Evolutionary conservation across 371 early-diverging fungal species (phyloP).

Genomic region (Conidiobolus incongruus): DNA sequence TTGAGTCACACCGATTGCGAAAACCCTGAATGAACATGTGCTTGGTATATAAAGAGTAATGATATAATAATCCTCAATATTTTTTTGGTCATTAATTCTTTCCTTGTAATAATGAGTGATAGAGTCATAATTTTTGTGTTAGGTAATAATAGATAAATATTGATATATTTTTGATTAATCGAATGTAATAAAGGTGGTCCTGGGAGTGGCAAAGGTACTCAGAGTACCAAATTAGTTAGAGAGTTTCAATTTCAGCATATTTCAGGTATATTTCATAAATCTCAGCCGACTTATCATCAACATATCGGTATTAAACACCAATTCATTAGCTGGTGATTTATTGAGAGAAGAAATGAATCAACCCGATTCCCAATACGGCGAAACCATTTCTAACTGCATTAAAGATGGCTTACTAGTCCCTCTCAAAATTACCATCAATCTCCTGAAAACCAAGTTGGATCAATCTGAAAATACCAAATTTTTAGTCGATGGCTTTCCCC

Average conservation of each 20-base stretch:
- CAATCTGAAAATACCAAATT: constrained; percentile 38
- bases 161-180: too few species aligned
- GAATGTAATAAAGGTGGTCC: too few species aligned
- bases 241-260: constrained; percentile 87
- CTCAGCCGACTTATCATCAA: not conserved
- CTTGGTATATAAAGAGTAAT: too few species aligned
- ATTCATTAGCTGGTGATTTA: constrained; percentile 69
- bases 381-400: constrained; percentile 69
- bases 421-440: constrained; percentile 77
- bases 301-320: not conserved
- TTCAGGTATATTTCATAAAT: constrained; percentile 30
- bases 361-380: constrained; percentile 63
- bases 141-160: too few species aligned
- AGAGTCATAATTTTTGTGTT: too few species aligned
- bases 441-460: constrained; percentile 77
- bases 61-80: too few species aligned
- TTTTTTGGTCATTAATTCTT: too few species aligned
- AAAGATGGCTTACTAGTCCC: constrained; percentile 88
- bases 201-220: constrained; percentile 85
- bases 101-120: too few species aligned
- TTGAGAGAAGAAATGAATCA: constrained; percentile 76
- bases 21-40: too few species aligned
- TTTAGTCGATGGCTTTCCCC: constrained; percentile 91
- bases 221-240: constrained; percentile 57
- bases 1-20: too few species aligned